These are phyloP conservation scores for Lantana camara DNA, from an alignment of 257 asterid genomes.

Conservation along the genomic window DNA sequence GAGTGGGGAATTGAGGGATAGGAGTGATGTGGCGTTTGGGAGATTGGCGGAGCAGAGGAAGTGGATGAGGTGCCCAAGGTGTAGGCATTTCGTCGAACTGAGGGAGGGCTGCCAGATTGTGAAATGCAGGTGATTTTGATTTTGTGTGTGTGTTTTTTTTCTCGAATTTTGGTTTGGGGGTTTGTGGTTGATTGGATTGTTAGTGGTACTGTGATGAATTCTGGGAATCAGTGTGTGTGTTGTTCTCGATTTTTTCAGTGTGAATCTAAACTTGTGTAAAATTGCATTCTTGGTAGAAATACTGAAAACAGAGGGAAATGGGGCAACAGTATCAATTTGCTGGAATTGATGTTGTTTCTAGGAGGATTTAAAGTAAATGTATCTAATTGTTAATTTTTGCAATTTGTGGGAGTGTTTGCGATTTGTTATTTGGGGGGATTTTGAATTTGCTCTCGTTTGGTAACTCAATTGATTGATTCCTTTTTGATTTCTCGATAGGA, in stretches of 20 bases:
- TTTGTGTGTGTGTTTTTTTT: neutral
- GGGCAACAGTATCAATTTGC: too few species aligned
- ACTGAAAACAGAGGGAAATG: too few species aligned
- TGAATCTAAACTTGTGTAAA: too few species aligned
- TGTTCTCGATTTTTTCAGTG: too few species aligned
- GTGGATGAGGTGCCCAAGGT: constrained; percentile 77
- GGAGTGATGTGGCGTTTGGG: constrained; percentile 54
- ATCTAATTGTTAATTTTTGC: neutral
- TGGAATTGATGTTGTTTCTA: neutral
- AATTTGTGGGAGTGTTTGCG: neutral
- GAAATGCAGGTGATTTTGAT: constrained; percentile 54
- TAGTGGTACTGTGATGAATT: neutral
- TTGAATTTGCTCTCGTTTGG: neutral
- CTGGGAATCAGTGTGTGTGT: neutral
- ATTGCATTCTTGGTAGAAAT: too few species aligned
- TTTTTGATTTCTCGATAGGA: too few species aligned
- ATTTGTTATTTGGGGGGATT: neutral
- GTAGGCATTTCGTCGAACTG: constrained; percentile 66
- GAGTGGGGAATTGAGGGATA: constrained; percentile 46
- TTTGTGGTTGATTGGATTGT: neutral
- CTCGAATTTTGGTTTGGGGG: neutral
- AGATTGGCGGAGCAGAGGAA: constrained; percentile 51
- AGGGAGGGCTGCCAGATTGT: constrained; percentile 55
- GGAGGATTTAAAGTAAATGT: neutral
- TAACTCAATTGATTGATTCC: too few species aligned